These are phyloP conservation scores for Trichophyton benhamiae DNA, from an alignment of 2,329 filamentous ascomycete species.

Conservation along the genomic window DNA sequence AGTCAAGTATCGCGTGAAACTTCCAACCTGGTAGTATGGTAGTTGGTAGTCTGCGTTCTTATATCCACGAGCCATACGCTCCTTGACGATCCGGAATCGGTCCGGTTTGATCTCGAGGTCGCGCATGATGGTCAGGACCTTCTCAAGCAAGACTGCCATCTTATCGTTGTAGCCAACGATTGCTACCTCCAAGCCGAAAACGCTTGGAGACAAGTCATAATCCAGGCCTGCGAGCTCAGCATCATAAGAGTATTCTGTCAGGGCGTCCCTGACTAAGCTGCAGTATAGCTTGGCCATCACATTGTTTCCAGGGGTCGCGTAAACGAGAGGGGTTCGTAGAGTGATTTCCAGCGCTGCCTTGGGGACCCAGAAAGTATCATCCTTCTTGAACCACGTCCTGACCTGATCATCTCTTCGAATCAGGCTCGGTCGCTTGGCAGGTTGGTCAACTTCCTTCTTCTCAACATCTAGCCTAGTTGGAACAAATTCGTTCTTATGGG, in stretches of 20 bases:
- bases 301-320: constrained; percentile 62
- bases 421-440: constrained; percentile 61
- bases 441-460: constrained; percentile 75
- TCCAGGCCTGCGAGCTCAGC: constrained; percentile 82
- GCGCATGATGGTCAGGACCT: constrained; percentile 71
- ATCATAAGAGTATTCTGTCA: constrained; percentile 91
- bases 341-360: constrained; percentile 79
- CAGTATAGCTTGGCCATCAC: constrained; percentile 71
- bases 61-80: constrained; percentile 62
- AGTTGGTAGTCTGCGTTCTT: constrained; percentile 81
- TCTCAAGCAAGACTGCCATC: constrained; percentile 76
- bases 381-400: constrained; percentile 94
- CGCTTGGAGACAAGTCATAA: constrained; percentile 64
- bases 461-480: constrained; percentile 87
- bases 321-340: constrained; percentile 66
- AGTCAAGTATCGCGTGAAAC: constrained; percentile 69
- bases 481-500: constrained; percentile 90
- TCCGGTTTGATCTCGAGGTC: constrained; percentile 76
- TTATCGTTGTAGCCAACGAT: constrained; percentile 95
- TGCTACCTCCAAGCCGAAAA: constrained; percentile 61
- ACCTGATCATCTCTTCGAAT: constrained; percentile 72
- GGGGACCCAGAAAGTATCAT: constrained; percentile 96
- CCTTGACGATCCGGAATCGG: constrained; percentile 82
- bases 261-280: constrained; percentile 72
- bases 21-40: constrained; percentile 76